A percentile compares a stretch with the other conserved stretches of the same genome.
Evolutionary conservation across 345 rosid genomes (phyloP).

Genomic region (Boechera retrofracta): DNA sequence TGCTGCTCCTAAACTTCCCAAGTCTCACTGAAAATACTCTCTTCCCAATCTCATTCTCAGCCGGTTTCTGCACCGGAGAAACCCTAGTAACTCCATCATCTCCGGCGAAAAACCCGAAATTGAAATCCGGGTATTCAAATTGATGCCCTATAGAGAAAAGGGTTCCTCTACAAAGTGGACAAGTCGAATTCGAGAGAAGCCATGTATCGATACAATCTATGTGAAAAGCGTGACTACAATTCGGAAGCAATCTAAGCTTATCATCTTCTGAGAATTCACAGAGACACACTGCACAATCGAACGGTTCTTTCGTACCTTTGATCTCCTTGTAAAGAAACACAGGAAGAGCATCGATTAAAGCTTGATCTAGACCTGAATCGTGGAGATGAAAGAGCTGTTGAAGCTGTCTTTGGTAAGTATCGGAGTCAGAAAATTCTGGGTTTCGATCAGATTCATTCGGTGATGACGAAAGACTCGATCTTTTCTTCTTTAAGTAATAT

Average conservation of each 20-base stretch:
- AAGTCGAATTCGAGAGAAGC: conserved; percentile 88
- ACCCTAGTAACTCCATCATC: conserved; percentile 51
- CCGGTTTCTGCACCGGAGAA: conserved; percentile 52
- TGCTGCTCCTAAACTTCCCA: conserved; percentile 71
- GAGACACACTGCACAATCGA: conserved; percentile 91
- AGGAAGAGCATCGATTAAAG: conserved; percentile 85
- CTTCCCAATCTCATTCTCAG: conserved; percentile 65
- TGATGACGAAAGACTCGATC: conserved; percentile 57
- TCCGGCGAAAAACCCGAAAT: conserved; percentile 57
- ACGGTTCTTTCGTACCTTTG: conserved; percentile 76
- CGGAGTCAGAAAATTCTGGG: conserved; percentile 68
- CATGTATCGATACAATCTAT: conserved; percentile 90
- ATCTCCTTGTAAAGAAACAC: conserved; percentile 75
- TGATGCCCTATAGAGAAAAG: conserved; percentile 56
- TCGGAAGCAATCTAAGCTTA: conserved; percentile 78
- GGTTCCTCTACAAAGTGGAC: conserved; percentile 90
- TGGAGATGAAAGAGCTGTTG: conserved; percentile 92
- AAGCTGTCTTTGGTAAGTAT: conserved; percentile 75
- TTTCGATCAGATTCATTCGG: conserved; percentile 55
- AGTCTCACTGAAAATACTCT: conserved; percentile 85
- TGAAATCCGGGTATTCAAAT: conserved; percentile 66
- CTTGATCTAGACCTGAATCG: conserved; percentile 92
- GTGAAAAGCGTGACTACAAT: conserved; percentile 91
- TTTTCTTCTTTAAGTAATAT: conserved; percentile 58
- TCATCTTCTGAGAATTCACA: conserved; percentile 75